Evolutionary conservation across 495 filamentous ascomycete genomes (phyloP).

Genomic region (Podospora didyma): DNA sequence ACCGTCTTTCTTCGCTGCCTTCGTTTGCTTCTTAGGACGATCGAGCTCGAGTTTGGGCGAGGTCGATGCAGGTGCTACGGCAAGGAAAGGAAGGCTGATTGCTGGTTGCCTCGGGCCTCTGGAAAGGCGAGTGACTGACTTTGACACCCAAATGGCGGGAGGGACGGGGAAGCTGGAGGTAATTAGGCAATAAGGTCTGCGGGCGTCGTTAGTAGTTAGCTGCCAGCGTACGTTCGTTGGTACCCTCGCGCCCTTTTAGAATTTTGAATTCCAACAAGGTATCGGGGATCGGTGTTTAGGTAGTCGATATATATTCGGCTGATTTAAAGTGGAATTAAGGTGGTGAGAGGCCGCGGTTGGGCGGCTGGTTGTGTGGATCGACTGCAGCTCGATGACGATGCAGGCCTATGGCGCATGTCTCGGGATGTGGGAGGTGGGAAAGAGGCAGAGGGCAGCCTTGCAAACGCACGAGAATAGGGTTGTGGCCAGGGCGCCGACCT

Average conservation of each 20-base stretch:
- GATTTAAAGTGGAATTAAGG: slow-evolving; percentile 29
- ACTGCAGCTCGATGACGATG: slow-evolving; percentile 37
- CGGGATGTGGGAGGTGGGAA: slow-evolving; percentile 30
- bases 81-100: no score
- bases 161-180: no score
- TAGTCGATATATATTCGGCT: slow-evolving; percentile 13
- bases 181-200: background rate
- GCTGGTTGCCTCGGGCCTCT: no score
- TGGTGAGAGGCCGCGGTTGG: slow-evolving; percentile 16
- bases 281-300: slow-evolving; percentile 3
- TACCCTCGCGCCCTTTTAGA: background rate
- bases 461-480: background rate
- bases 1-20: no score
- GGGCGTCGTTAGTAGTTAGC: background rate
- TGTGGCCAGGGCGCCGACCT: background rate
- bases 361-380: slow-evolving; percentile 28
- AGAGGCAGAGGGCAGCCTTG: background rate
- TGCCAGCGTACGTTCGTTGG: background rate
- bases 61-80: no score
- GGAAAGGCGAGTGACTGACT: no score
- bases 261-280: background rate
- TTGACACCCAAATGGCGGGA: no score
- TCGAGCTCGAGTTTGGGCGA: no score
- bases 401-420: slow-evolving; percentile 30
- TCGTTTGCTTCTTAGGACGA: no score